These are phyloP conservation scores for Acanthamoeba healyi DNA, from an alignment of 208 protist genomes.

Conservation along the genomic window DNA sequence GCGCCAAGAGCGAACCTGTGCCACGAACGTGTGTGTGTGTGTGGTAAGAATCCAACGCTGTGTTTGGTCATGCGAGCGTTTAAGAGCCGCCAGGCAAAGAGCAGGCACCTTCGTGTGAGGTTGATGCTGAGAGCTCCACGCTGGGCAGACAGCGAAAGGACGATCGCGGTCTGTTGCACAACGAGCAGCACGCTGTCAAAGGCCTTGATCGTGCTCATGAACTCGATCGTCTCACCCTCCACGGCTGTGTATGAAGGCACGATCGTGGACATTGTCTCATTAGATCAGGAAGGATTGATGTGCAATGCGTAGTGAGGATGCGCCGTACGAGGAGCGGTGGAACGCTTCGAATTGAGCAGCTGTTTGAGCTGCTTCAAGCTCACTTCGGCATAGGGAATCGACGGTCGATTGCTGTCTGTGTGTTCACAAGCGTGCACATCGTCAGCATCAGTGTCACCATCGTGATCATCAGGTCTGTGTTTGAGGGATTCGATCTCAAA, in stretches of 20 bases:
- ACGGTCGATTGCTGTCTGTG: background rate
- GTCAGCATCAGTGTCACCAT: no score
- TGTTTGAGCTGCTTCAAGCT: constrained; percentile 5
- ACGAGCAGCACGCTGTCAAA: constrained; percentile 11
- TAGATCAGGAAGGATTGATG: background rate
- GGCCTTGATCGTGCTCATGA: background rate
- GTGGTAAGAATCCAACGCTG: background rate
- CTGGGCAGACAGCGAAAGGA: background rate
- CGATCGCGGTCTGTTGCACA: background rate
- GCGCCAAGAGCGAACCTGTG: background rate
- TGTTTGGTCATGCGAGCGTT: no score
- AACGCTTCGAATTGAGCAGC: background rate
- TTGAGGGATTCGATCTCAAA: no score
- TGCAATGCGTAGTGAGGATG: background rate
- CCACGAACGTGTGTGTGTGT: no score
- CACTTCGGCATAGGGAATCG: background rate
- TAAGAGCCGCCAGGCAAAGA: no score
- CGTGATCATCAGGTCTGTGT: no score
- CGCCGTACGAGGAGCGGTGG: background rate
- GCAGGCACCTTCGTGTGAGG: background rate
- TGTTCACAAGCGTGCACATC: no score
- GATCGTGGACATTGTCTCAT: no score
- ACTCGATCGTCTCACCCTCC: background rate
- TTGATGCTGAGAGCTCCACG: background rate
- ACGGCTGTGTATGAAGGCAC: background rate